These are phyloP conservation scores for Agarophyton chilense DNA, from an alignment of 23 red algal genomes.

Conservation along the genomic window DNA sequence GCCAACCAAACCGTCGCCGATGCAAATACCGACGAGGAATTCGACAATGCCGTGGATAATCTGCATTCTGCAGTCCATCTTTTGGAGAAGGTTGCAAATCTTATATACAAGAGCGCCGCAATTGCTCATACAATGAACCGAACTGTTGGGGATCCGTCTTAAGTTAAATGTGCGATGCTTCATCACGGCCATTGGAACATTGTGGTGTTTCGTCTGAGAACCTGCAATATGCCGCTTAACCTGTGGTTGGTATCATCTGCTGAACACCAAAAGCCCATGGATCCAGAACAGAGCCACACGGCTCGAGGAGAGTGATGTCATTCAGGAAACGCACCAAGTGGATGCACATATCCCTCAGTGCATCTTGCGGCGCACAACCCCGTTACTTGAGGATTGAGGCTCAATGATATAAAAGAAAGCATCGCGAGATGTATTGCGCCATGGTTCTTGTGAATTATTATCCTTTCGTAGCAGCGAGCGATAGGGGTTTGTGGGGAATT, in stretches of 20 bases:
- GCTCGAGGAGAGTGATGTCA: neutral
- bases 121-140: neutral
- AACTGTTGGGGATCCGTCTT: neutral
- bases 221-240: neutral
- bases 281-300: neutral
- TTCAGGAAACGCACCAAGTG: neutral
- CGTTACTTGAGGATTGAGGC: neutral
- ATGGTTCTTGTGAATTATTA: neutral
- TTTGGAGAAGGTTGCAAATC: conserved; percentile 25
- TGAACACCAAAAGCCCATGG: too few species aligned
- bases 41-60: neutral
- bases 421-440: neutral
- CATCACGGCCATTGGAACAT: neutral
- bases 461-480: neutral
- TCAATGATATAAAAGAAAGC: neutral
- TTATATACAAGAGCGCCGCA: neutral
- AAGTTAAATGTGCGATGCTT: neutral
- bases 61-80: conserved; percentile 23
- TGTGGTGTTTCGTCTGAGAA: neutral
- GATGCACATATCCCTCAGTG: neutral
- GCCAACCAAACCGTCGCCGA: conserved; percentile 10
- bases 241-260: too few species aligned
- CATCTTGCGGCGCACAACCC: neutral
- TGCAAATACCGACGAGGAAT: conserved; percentile 27
- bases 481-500: neutral